Percentiles rank a stretch among this genome's conserved stretches.
Evolutionary conservation across 352 stramenopile species (phyloP).

Genomic region (Saprolegnia parasitica): DNA sequence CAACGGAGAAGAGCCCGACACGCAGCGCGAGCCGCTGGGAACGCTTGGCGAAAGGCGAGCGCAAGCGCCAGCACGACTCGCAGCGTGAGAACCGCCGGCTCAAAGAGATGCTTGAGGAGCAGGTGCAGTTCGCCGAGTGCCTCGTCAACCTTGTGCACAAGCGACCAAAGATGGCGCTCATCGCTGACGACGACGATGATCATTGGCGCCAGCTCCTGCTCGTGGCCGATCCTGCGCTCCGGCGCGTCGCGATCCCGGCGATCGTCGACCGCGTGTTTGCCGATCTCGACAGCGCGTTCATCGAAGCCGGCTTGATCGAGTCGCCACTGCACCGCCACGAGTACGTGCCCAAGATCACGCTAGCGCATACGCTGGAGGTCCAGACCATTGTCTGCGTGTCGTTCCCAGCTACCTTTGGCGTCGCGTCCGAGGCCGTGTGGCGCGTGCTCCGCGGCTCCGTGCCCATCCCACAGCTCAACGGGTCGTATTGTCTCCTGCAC

Average conservation of each 20-base stretch:
- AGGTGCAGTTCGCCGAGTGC: constrained; percentile 4
- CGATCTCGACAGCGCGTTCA: neutral
- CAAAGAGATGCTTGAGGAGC: constrained; percentile 6
- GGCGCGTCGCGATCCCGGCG: neutral
- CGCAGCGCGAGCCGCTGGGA: neutral
- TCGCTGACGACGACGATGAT: neutral
- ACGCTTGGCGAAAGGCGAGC: neutral
- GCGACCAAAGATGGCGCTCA: constrained; percentile 2
- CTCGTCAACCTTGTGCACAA: constrained; percentile 4
- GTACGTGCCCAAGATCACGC: neutral
- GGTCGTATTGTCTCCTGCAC: neutral
- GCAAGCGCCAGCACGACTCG: neutral
- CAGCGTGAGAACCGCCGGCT: constrained; percentile 10
- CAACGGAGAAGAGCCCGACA: neutral
- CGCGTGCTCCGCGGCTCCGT: neutral
- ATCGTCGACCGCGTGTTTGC: constrained; percentile 15
- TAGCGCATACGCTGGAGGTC: neutral
- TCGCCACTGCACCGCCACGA: neutral
- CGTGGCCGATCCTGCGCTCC: neutral
- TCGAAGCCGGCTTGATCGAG: constrained; percentile 14
- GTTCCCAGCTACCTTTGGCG: neutral
- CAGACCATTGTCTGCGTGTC: constrained; percentile 4
- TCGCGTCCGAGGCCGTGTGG: neutral
- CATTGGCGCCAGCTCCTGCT: constrained; percentile 3
- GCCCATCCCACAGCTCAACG: neutral